Evolutionary conservation across 2,329 filamentous ascomycete species (phyloP).

Genomic region (Neopestalotiopsis clavispora): DNA sequence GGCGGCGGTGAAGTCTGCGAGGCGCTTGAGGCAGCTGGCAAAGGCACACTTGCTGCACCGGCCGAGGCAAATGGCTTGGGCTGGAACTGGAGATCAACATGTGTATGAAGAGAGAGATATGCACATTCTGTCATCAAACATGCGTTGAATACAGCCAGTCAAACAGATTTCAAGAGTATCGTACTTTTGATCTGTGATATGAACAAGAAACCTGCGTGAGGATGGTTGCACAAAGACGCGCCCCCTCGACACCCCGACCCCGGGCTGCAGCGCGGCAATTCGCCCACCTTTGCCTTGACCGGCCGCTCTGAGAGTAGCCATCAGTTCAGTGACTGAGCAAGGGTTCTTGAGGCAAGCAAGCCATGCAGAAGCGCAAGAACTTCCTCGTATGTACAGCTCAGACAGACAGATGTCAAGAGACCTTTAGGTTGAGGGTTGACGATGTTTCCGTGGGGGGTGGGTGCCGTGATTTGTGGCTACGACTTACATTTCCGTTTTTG

Average conservation of each 20-base stretch:
- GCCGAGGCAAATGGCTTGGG: not conserved
- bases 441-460: not conserved
- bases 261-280: not conserved
- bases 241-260: not conserved
- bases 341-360: not conserved
- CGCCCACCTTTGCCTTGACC: not conserved
- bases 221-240: not conserved
- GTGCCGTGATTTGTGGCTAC: too few species aligned
- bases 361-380: not conserved
- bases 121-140: not conserved
- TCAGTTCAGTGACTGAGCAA: not conserved
- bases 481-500: too few species aligned
- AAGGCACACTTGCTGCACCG: not conserved
- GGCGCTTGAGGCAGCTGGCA: not conserved
- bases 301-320: not conserved
- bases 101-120: not conserved
- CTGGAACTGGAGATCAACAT: not conserved
- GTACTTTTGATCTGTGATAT: constrained; percentile 1
- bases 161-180: not conserved
- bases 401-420: not conserved
- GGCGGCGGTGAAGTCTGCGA: constrained; percentile 5
- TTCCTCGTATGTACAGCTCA: not conserved
- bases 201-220: not conserved
- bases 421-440: not conserved
- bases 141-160: not conserved